A percentile compares a stretch with the other conserved stretches of the same genome.
Evolutionary conservation across 1,139 yeast genomes (phyloP).

Genomic region (Protomyces pachydermus): DNA sequence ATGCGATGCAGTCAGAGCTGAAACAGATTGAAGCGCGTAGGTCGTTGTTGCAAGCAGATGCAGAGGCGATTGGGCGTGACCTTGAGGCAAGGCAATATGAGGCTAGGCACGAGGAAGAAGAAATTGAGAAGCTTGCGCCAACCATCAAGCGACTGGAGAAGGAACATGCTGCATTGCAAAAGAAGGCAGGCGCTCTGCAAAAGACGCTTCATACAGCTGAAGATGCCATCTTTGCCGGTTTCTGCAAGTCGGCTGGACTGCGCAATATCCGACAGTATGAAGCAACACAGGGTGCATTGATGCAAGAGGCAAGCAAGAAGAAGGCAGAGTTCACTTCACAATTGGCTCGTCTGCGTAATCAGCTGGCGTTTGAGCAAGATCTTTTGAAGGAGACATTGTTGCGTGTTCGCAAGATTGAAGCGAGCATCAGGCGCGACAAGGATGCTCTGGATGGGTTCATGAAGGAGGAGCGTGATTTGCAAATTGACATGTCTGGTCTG

Average conservation of each 20-base stretch:
- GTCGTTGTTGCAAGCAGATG: conserved; percentile 51
- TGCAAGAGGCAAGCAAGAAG: conserved; percentile 60
- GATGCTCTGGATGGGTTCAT: conserved; percentile 39
- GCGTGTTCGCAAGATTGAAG: conserved; percentile 45
- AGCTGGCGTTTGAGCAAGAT: conserved; percentile 59
- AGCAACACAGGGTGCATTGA: conserved; percentile 55
- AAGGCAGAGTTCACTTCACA: conserved; percentile 58
- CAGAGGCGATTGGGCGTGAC: conserved; percentile 32
- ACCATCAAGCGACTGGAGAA: conserved; percentile 37
- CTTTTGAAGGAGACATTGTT: conserved; percentile 49
- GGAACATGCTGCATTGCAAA: conserved; percentile 30
- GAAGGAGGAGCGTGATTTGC: conserved; percentile 37
- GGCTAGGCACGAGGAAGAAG: conserved; percentile 47
- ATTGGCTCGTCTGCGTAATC: conserved; percentile 57
- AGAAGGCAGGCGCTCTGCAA: conserved; percentile 30
- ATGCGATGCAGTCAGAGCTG: conserved; percentile 54
- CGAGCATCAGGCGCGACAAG: conserved; percentile 42
- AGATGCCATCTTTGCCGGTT: conserved; percentile 46
- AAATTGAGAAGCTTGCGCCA: conserved; percentile 40
- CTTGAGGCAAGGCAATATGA: conserved; percentile 55
- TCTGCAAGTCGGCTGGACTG: conserved; percentile 53
- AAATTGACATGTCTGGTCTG: neutral
- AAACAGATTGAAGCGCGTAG: conserved; percentile 52
- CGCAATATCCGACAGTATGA: conserved; percentile 60
- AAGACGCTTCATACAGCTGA: conserved; percentile 35